A percentile compares a stretch with the other conserved stretches of the same genome.
These are phyloP conservation scores for Solanum clarkiae DNA, from an alignment of 257 asterid species.

Conservation along the genomic window DNA sequence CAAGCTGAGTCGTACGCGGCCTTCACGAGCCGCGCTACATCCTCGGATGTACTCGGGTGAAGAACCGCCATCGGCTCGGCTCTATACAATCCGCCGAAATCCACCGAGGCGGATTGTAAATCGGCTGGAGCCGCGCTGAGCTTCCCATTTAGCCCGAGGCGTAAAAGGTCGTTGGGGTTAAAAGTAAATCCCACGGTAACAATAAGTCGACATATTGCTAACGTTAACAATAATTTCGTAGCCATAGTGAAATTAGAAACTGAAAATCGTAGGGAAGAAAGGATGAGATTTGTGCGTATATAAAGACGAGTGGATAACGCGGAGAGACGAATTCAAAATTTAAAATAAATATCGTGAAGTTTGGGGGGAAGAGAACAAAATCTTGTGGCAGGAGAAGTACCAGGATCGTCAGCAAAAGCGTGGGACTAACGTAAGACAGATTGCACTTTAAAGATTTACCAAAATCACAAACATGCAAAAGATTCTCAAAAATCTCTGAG, in stretches of 20 bases:
- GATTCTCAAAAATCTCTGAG: conserved; percentile 17
- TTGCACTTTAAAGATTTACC: conserved; percentile 42
- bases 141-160: conserved; percentile 24
- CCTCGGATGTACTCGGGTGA: conserved; percentile 41
- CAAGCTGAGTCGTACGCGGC: conserved; percentile 45
- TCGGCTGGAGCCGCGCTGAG: conserved; percentile 43
- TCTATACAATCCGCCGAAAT: conserved; percentile 39
- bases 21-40: conserved; percentile 43
- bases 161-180: conserved; percentile 33
- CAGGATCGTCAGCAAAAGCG: conserved; percentile 17
- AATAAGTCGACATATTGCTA: conserved; percentile 50
- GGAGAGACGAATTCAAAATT: not conserved
- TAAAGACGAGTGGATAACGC: not conserved
- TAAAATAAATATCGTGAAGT: not conserved
- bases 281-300: not conserved
- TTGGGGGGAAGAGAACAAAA: conserved; percentile 4
- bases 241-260: conserved; percentile 15
- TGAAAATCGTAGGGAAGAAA: not conserved
- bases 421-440: conserved; percentile 36
- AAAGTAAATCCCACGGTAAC: conserved; percentile 55
- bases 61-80: conserved; percentile 52
- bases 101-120: conserved; percentile 28
- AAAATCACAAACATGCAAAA: conserved; percentile 32
- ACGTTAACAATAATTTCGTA: conserved; percentile 27
- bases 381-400: conserved; percentile 12